A percentile compares a stretch with the other conserved stretches of the same genome.
Evolutionary conservation across 495 filamentous ascomycete species (phyloP).

Genomic region (Acidomyces sp.): DNA sequence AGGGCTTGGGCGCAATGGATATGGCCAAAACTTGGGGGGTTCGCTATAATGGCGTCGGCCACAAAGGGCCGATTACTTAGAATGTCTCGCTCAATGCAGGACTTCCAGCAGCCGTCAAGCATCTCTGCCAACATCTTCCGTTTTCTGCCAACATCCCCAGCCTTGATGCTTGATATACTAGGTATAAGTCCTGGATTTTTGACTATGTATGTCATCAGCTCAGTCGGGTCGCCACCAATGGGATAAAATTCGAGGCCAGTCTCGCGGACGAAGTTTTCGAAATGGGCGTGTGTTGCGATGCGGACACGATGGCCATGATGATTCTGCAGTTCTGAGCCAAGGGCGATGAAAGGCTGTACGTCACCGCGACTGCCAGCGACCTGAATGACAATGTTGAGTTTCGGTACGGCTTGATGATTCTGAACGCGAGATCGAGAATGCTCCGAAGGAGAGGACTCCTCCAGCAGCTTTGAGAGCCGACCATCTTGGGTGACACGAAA

Average conservation of each 20-base stretch:
- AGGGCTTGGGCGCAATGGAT: slow-evolving; percentile 70
- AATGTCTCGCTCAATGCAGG: slow-evolving; percentile 43
- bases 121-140: slow-evolving; percentile 56
- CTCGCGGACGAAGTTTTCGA: slow-evolving; percentile 54
- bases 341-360: slow-evolving; percentile 60
- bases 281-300: slow-evolving; percentile 61
- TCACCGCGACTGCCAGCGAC: slow-evolving; percentile 70
- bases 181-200: slow-evolving; percentile 74
- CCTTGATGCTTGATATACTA: slow-evolving; percentile 49
- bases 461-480: too few relatives aligned
- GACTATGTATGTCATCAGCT: slow-evolving; percentile 80
- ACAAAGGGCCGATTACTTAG: slow-evolving; percentile 43
- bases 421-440: too few relatives aligned
- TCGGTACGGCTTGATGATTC: too few relatives aligned
- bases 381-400: slow-evolving; percentile 61
- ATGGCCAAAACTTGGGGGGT: slow-evolving; percentile 71
- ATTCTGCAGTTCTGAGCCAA: slow-evolving; percentile 49
- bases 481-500: too few relatives aligned
- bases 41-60: slow-evolving; percentile 72
- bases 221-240: slow-evolving; percentile 65
- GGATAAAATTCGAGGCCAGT: slow-evolving; percentile 65
- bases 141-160: slow-evolving; percentile 54
- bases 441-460: too few relatives aligned
- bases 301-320: slow-evolving; percentile 61
- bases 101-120: slow-evolving; percentile 66